Conservation (phyloP, 495 filamentous ascomycete species). For the Podospora sp. region DNA sequence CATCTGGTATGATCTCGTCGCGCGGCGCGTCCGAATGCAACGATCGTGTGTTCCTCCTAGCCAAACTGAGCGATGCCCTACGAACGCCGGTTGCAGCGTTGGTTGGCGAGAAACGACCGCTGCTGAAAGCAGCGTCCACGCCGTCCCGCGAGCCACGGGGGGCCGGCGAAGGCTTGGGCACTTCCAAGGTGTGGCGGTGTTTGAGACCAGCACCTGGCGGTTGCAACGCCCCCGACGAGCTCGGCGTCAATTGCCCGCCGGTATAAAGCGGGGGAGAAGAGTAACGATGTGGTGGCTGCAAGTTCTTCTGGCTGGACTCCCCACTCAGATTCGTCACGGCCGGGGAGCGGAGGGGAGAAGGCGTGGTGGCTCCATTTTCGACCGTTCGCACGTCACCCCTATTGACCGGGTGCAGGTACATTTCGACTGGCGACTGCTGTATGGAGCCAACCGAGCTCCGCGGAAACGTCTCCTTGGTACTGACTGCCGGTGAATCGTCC, state of each 20-base stretch:
- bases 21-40: slow-evolving; percentile 79
- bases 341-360: slow-evolving; percentile 16
- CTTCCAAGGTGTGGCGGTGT: slow-evolving; percentile 90
- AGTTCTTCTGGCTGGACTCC: slow-evolving; percentile 43
- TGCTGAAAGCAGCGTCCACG: slow-evolving; percentile 68
- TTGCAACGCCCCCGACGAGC: slow-evolving; percentile 47
- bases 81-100: slow-evolving; percentile 55
- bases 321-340: slow-evolving; percentile 46
- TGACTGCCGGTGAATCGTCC: neutral
- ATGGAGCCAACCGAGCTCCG: slow-evolving; percentile 38
- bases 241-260: slow-evolving; percentile 44
- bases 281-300: slow-evolving; percentile 61
- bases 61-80: slow-evolving; percentile 79
- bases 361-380: slow-evolving; percentile 30
- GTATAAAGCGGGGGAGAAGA: slow-evolving; percentile 71
- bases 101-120: slow-evolving; percentile 85
- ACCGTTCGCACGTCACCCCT: slow-evolving; percentile 36
- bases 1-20: slow-evolving; percentile 84
- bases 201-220: slow-evolving; percentile 57
- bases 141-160: slow-evolving; percentile 56
- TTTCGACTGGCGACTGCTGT: slow-evolving; percentile 39
- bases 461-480: slow-evolving; percentile 21
- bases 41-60: slow-evolving; percentile 77
- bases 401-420: slow-evolving; percentile 35
- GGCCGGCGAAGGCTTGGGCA: slow-evolving; percentile 60